Conservation (phyloP, 305 asterid species). For the Fraxinus velutina region DNA sequence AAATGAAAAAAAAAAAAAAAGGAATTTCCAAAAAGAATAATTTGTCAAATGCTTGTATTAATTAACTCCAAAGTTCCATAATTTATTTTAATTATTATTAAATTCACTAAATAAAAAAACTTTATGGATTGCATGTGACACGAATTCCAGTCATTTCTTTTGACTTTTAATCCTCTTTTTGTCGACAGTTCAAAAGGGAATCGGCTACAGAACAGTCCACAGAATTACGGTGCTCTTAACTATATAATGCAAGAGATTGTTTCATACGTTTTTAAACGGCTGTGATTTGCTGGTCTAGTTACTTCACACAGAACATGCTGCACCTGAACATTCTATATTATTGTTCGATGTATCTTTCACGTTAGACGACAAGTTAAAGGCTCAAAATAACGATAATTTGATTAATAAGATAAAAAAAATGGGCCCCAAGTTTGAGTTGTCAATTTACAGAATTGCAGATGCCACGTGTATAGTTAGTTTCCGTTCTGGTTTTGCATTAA, state of each 20-base stretch:
- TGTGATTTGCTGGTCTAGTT: not conserved
- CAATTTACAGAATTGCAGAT: too few relatives aligned
- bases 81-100: not conserved
- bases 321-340: too few relatives aligned
- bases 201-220: not conserved
- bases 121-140: not conserved
- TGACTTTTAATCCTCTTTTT: not conserved
- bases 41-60: not conserved
- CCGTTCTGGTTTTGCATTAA: too few relatives aligned
- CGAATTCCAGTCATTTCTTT: not conserved
- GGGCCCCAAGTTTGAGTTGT: too few relatives aligned
- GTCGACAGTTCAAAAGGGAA: not conserved
- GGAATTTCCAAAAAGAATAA: not conserved
- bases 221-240: not conserved
- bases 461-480: too few relatives aligned
- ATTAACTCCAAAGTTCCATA: not conserved
- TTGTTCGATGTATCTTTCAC: too few relatives aligned
- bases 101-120: not conserved
- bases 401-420: too few relatives aligned
- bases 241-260: not conserved
- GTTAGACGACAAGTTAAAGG: too few relatives aligned
- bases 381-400: too few relatives aligned
- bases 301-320: not conserved
- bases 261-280: not conserved
- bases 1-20: not conserved